These are phyloP conservation scores for Lunularia cruciata DNA, from an alignment of 225 moss, liverwort and hornwort species.

Conservation along the genomic window DNA sequence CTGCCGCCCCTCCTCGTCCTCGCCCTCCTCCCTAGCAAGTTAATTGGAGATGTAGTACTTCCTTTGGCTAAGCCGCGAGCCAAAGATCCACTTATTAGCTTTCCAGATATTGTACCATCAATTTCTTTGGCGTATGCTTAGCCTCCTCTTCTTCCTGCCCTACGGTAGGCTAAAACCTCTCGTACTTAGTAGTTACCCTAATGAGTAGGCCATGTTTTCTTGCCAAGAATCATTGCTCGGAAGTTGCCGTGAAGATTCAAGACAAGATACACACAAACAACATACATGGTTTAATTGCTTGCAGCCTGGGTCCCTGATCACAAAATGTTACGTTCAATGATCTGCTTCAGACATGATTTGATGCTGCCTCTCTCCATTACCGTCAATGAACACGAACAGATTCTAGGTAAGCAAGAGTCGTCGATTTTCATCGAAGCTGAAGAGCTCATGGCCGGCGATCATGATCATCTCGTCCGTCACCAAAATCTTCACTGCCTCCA, in stretches of 20 bases:
- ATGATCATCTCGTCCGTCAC: too few species aligned
- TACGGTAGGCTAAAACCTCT: neutral
- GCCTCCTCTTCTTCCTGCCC: neutral
- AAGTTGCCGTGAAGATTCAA: neutral
- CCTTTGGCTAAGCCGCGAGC: neutral
- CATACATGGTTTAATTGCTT: neutral
- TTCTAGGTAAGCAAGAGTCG: too few species aligned
- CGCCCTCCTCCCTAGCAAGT: neutral
- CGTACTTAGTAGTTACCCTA: neutral
- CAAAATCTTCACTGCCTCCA: too few species aligned
- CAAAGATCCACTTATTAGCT: conserved; percentile 4
- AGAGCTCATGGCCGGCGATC: too few species aligned
- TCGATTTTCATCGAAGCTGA: too few species aligned
- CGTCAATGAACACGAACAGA: too few species aligned
- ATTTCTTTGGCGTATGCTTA: too few species aligned
- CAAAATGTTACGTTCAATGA: neutral
- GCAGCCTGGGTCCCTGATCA: neutral
- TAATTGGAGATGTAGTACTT: neutral
- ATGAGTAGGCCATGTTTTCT: neutral
- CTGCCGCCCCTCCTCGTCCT: neutral
- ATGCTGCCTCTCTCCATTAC: neutral
- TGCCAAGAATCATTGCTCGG: neutral
- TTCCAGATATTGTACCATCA: too few species aligned
- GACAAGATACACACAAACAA: conserved; percentile 1
- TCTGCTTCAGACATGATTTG: neutral